phyloP scores from a whole-genome alignment of 2,329 filamentous ascomycete genomes.

The Ophiostoma sp. region DNA sequence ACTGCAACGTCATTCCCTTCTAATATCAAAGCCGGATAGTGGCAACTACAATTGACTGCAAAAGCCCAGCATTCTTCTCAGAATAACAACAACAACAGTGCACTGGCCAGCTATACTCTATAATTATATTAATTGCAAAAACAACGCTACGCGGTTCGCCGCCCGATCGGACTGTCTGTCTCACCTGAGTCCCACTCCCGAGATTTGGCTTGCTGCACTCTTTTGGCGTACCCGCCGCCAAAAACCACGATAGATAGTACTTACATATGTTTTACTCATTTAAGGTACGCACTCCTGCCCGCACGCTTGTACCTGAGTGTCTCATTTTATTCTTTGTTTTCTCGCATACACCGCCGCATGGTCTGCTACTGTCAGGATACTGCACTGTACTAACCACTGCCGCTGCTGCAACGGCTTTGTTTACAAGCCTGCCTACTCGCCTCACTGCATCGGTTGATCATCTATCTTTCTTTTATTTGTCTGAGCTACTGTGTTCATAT shows the following conservation, averaged over 20 bases:
- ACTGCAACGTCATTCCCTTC: neutral
- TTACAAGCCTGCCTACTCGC: neutral
- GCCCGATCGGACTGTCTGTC: neutral
- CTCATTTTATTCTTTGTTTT: neutral
- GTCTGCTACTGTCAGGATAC: neutral
- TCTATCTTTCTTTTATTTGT: neutral
- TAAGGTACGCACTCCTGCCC: neutral
- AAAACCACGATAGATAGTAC: too few relatives aligned
- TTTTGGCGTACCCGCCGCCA: neutral
- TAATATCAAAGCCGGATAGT: neutral
- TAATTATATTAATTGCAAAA: neutral
- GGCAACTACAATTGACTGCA: neutral
- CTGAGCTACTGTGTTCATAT: neutral
- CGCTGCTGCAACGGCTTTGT: neutral
- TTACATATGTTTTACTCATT: too few relatives aligned
- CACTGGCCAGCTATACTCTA: too few relatives aligned
- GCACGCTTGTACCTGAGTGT: conserved; percentile 2
- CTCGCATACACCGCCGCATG: neutral
- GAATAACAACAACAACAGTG: too few relatives aligned
- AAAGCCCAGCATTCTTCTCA: neutral
- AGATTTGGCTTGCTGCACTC: neutral
- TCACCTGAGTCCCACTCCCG: neutral
- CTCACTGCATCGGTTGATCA: neutral
- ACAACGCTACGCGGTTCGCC: neutral
- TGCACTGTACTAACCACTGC: neutral